These are phyloP conservation scores for Penicillium janthinellum DNA, from an alignment of 2,329 filamentous ascomycete species.

Conservation along the genomic window DNA sequence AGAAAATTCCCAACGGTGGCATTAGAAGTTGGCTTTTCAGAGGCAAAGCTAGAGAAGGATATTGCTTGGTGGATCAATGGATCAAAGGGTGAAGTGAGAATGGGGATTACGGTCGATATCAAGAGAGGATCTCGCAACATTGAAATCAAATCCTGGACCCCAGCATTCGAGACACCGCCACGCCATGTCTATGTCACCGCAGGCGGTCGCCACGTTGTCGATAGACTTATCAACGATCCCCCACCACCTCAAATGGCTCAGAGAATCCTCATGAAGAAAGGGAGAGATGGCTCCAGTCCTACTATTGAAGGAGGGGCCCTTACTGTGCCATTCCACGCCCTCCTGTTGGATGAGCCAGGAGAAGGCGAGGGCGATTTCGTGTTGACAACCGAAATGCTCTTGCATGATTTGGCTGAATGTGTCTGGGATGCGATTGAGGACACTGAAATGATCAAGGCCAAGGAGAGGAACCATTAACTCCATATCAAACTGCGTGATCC, in stretches of 20 bases:
- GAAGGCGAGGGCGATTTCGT: conserved; percentile 10
- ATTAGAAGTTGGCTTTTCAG: conserved; percentile 7
- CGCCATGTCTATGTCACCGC: not conserved
- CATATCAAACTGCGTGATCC: too few relatives aligned
- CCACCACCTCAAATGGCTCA: conserved; percentile 5
- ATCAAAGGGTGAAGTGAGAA: conserved; percentile 8
- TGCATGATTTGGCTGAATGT: not conserved
- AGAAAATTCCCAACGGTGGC: conserved; percentile 9
- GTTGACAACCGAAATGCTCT: not conserved
- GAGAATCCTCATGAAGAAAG: conserved; percentile 7
- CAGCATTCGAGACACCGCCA: not conserved
- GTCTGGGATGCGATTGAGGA: not conserved
- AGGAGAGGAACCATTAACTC: not conserved
- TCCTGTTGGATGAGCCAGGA: conserved; percentile 9
- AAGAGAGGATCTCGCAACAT: conserved; percentile 8
- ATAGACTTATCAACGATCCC: not conserved
- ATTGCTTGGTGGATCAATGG: conserved; percentile 13
- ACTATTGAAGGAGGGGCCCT: conserved; percentile 5
- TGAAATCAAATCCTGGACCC: conserved; percentile 12
- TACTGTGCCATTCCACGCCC: conserved; percentile 3
- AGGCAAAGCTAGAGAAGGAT: conserved; percentile 9
- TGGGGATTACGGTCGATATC: conserved; percentile 10
- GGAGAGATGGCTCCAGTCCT: not conserved
- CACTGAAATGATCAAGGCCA: not conserved
- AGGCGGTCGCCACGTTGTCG: not conserved